phyloP scores from a whole-genome alignment of 164 flowering plant species.

The Aristolochia contorta region DNA sequence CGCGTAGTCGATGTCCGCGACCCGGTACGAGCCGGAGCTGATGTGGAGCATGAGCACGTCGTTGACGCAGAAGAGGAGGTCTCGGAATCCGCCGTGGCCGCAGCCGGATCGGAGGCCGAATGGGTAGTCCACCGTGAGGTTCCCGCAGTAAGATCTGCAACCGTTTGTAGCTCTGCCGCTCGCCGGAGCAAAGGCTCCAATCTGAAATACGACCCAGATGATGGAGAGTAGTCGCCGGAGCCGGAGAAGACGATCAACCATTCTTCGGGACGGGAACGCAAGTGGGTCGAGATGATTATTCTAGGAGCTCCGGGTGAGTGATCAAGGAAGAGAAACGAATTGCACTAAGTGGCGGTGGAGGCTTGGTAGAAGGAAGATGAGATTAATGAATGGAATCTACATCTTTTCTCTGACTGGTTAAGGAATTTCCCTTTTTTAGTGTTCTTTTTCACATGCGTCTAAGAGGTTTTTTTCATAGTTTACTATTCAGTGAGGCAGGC shows the following conservation, averaged over 20 bases:
- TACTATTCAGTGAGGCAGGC: not conserved
- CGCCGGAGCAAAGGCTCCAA: slow-evolving; percentile 6
- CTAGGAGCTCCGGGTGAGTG: not conserved
- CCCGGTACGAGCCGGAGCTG: slow-evolving; percentile 84
- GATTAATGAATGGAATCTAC: slow-evolving; percentile 6
- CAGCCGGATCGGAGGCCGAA: slow-evolving; percentile 62
- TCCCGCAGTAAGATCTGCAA: slow-evolving; percentile 82
- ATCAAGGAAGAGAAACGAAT: slow-evolving; percentile 1
- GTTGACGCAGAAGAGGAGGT: slow-evolving; percentile 75
- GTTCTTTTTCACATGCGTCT: not conserved
- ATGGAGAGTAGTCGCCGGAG: too few relatives aligned
- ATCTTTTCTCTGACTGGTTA: slow-evolving; percentile 40
- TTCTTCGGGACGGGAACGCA: too few relatives aligned
- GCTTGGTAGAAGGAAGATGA: not conserved
- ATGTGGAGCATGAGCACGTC: slow-evolving; percentile 85
- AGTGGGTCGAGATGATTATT: too few relatives aligned
- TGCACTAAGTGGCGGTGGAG: not conserved
- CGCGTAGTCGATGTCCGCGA: slow-evolving; percentile 72
- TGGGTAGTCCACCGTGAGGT: slow-evolving; percentile 77
- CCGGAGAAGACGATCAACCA: too few relatives aligned
- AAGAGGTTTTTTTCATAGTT: not conserved
- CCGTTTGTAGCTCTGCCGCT: slow-evolving; percentile 1
- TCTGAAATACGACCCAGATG: too few relatives aligned
- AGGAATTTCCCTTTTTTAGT: not conserved
- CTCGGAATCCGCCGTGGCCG: slow-evolving; percentile 70